Conservation (phyloP, 768 basidiomycete species). For the Pluteus cervinus region DNA sequence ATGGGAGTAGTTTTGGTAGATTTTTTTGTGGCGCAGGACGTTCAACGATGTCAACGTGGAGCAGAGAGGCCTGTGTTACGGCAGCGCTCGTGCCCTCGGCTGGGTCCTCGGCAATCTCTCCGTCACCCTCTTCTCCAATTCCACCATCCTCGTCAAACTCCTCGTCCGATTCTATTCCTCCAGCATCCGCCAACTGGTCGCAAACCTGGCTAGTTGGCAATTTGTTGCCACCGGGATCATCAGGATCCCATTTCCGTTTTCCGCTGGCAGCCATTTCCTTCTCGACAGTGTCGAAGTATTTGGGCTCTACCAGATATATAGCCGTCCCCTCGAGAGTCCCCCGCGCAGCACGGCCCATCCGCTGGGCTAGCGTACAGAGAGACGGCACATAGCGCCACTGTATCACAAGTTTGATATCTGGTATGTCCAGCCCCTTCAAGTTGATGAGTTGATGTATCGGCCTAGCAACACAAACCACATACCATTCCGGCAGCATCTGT, state of each 20-base stretch:
- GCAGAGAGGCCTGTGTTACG: no score
- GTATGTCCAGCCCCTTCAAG: conserved; percentile 28
- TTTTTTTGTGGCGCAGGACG: no score
- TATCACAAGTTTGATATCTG: conserved; percentile 27
- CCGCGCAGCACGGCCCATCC: conserved; percentile 23
- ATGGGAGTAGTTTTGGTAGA: no score
- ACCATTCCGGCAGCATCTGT: conserved; percentile 32
- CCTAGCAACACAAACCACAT: conserved; percentile 7
- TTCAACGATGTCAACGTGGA: no score
- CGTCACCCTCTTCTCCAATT: no score
- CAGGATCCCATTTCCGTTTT: conserved; percentile 14
- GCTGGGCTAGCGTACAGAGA: conserved; percentile 24
- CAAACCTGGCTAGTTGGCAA: conserved; percentile 3
- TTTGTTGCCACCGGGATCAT: conserved; percentile 5
- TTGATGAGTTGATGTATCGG: conserved; percentile 1
- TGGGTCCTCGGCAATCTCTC: no score
- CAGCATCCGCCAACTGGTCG: background rate
- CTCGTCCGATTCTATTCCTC: conserved; percentile 1
- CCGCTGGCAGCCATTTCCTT: no score
- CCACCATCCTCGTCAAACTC: no score
- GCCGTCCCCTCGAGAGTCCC: conserved; percentile 11
- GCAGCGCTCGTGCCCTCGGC: no score
- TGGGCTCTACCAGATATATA: conserved; percentile 21
- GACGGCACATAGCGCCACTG: conserved; percentile 22
- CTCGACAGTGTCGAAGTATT: conserved; percentile 8